These are phyloP conservation scores for Penicillium sp. DNA, from an alignment of 2,329 filamentous ascomycete species.

Conservation along the genomic window DNA sequence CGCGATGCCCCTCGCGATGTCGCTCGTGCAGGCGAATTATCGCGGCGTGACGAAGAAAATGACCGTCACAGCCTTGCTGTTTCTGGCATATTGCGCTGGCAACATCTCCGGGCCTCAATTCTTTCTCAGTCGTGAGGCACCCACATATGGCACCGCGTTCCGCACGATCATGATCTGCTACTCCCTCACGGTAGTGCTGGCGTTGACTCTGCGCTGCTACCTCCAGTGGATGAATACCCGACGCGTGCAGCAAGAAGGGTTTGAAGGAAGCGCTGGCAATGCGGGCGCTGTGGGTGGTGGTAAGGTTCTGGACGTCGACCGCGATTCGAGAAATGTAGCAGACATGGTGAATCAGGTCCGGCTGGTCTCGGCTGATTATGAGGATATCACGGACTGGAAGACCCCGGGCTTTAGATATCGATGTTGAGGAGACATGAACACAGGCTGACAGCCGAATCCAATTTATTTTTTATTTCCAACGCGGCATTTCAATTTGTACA, in stretches of 20 bases:
- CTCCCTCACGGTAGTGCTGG: conserved; percentile 48
- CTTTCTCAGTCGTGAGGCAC: conserved; percentile 51
- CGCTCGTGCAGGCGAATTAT: conserved; percentile 56
- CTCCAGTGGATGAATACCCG: conserved; percentile 48
- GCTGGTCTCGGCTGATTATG: conserved; percentile 49
- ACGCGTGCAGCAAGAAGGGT: conserved; percentile 42
- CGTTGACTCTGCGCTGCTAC: conserved; percentile 48
- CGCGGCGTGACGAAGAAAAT: conserved; percentile 60
- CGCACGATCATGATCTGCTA: conserved; percentile 58
- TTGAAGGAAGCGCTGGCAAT: conserved; percentile 20
- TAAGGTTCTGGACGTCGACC: conserved; percentile 44
- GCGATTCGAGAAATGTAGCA: conserved; percentile 38
- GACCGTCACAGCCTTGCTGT: conserved; percentile 57
- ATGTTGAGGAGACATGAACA: too few relatives aligned
- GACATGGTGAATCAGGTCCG: conserved; percentile 30
- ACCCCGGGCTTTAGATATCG: conserved; percentile 60
- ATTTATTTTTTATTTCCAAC: too few relatives aligned
- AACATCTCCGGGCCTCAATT: conserved; percentile 59
- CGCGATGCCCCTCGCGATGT: conserved; percentile 55
- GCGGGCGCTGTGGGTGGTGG: conserved; percentile 41
- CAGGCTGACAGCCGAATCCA: too few relatives aligned
- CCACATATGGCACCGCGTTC: conserved; percentile 55
- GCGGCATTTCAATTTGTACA: too few relatives aligned
- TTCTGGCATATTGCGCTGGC: conserved; percentile 56
- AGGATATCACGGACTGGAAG: conserved; percentile 61